Evolutionary conservation across 2,329 filamentous ascomycete genomes (phyloP), one percentile per base, ranked within the genome.

Genomic region (Knufia fluminis): DNA sequence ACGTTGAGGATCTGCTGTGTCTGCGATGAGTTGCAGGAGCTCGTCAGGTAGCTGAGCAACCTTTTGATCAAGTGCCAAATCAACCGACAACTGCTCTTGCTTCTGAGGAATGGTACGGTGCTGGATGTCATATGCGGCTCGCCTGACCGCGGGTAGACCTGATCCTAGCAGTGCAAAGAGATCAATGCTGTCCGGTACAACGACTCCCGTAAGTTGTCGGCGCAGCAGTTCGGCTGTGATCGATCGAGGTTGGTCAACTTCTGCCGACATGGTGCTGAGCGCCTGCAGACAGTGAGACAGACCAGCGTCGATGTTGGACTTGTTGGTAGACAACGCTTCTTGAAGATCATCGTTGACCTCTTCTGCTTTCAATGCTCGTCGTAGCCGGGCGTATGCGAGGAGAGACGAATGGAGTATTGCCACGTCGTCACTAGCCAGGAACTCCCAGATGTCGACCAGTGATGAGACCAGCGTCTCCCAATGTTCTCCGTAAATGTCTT

Each of bases 401-500:
- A 96, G 71, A 0, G 86, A 86, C 3, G 84, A 76, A 60, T 90
- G 76, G 0, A 89, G 70, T 22, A 83, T 76, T 0, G 86, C 78
- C 1, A 87, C 60, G 14, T 79, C 71, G 4, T 72, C 69, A 1
- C 66, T 64, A 9, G 63, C 63, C 0, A 69, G 72, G 2, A 71
- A 69, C 2, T 70, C 67, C 80, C 83, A 86, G 0, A 80, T 66
- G 6, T 68, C 66, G 9, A 75, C 68, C 52, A 83, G 77, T 44
- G 80, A 77, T 28, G 77, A 71, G 16, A 88, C 66, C 0, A 76
- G 66, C 42, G 77, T 77, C 45, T 82, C 77, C 92, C 92, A 98
- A 61, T 95, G 86, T 0, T 85, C 79, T 0, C 91, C 92, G 59
- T 95, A 96, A 1, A 95, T 80, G 41, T 89, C 84, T 51, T 80